These are phyloP conservation scores for Capsella rubella DNA, from an alignment of 441 rosid genomes.

Conservation along the genomic window DNA sequence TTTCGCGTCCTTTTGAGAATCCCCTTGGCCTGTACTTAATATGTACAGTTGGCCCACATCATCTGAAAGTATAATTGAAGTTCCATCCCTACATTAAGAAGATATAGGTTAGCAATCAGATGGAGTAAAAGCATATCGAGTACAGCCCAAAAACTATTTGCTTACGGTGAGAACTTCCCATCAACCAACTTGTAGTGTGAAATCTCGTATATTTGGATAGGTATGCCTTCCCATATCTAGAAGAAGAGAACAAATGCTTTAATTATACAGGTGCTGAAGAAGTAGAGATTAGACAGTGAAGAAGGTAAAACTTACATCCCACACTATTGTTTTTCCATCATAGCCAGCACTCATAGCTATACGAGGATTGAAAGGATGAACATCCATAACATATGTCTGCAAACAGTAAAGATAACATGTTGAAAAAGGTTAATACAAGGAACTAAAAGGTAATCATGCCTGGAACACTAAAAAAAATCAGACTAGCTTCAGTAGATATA, in stretches of 20 bases:
- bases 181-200: slow-evolving; percentile 94
- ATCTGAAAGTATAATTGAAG: slow-evolving; percentile 98
- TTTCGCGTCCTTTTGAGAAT: slow-evolving; percentile 94
- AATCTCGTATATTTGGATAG: slow-evolving; percentile 88
- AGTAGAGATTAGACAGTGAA: slow-evolving; percentile 27
- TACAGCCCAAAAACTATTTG: slow-evolving; percentile 29
- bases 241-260: slow-evolving; percentile 43
- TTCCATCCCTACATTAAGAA: slow-evolving; percentile 80
- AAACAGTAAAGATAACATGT: slow-evolving; percentile 35
- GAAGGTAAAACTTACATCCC: slow-evolving; percentile 92
- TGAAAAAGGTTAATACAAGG: slow-evolving; percentile 32
- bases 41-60: slow-evolving; percentile 97
- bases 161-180: slow-evolving; percentile 99
- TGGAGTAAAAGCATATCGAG: slow-evolving; percentile 19
- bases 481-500: slow-evolving; percentile 17
- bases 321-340: slow-evolving; percentile 96
- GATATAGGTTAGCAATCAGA: slow-evolving; percentile 30
- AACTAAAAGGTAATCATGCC: slow-evolving; percentile 6
- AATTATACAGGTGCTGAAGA: slow-evolving; percentile 34
- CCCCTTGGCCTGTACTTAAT: slow-evolving; percentile 98
- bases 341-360: slow-evolving; percentile 99
- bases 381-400: slow-evolving; percentile 98
- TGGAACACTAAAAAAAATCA: slow-evolving; percentile 26
- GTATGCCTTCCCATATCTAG: slow-evolving; percentile 99
- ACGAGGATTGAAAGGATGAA: slow-evolving; percentile 99